These are phyloP conservation scores for Paramecium tetraurelia DNA, from an alignment of 73 alveolate genomes.

Conservation along the genomic window DNA sequence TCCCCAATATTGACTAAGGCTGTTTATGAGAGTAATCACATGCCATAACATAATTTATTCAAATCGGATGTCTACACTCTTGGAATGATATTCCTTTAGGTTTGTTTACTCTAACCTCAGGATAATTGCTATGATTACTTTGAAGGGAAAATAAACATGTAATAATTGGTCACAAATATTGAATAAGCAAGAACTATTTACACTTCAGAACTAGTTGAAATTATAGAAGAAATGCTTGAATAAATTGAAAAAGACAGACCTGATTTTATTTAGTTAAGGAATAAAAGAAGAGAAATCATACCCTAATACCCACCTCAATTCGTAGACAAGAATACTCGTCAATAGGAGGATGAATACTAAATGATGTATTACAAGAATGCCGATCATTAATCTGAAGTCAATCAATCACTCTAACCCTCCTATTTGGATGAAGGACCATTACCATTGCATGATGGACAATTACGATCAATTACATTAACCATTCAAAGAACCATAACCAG, in stretches of 20 bases:
- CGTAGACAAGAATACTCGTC: neutral
- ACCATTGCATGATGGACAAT: neutral
- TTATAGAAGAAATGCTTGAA: conserved; percentile 8
- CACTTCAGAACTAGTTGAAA: neutral
- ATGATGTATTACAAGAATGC: neutral
- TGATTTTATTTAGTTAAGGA: neutral
- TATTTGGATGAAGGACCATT: neutral
- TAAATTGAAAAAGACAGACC: neutral
- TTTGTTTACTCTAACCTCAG: conserved; percentile 10
- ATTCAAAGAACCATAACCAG: neutral
- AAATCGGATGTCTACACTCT: conserved; percentile 56
- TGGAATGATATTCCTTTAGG: conserved; percentile 51
- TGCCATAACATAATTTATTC: conserved; percentile 37
- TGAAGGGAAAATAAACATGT: conserved; percentile 10
- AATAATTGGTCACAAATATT: neutral
- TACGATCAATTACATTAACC: neutral
- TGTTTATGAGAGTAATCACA: neutral
- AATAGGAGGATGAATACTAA: neutral
- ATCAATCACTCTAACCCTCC: neutral
- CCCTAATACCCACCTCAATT: neutral
- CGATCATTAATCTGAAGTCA: neutral
- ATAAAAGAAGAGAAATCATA: neutral
- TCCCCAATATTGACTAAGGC: conserved; percentile 31
- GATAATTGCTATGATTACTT: conserved; percentile 45
- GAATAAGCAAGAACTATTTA: neutral